Evolutionary conservation across 371 early-diverging fungal genomes (phyloP).

Genomic region (Sanchytrium tribonematis): DNA sequence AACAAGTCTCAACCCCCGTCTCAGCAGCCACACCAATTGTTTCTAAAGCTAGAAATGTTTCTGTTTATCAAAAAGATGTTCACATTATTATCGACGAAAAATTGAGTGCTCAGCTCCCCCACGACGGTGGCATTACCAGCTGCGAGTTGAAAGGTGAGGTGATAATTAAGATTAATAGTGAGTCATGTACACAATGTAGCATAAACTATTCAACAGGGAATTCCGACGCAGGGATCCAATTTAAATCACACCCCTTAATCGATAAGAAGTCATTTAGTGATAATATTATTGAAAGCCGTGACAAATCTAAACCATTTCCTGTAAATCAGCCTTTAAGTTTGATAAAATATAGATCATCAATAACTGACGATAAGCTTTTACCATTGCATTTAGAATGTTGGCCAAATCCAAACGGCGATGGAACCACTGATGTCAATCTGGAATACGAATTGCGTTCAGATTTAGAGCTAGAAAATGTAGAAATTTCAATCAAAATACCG

Average conservation of each 20-base stretch:
- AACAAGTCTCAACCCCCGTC: too few species aligned
- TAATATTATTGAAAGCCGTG: constrained; percentile 43
- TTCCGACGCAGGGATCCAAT: not conserved
- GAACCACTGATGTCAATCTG: constrained; percentile 62
- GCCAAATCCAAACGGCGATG: constrained; percentile 68
- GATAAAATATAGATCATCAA: constrained; percentile 53
- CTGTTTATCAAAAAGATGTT: constrained; percentile 12
- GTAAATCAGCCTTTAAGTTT: constrained; percentile 49
- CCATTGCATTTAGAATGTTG: constrained; percentile 84
- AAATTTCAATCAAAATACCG: constrained; percentile 63
- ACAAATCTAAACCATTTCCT: constrained; percentile 53
- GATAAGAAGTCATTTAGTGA: constrained; percentile 59
- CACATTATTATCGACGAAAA: constrained; percentile 63
- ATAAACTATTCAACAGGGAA: not conserved
- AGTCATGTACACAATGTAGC: not conserved
- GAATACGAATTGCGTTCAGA: constrained; percentile 53
- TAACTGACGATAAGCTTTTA: constrained; percentile 44
- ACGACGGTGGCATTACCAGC: constrained; percentile 65
- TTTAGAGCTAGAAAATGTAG: constrained; percentile 52
- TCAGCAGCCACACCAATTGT: not conserved
- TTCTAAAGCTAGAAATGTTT: not conserved
- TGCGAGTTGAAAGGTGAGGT: constrained; percentile 77
- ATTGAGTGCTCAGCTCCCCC: constrained; percentile 42
- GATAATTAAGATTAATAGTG: constrained; percentile 26
- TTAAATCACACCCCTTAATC: constrained; percentile 79